A percentile compares a stretch with the other conserved stretches of the same genome.
These are phyloP conservation scores for Blastobotrys chiropterorum DNA, from an alignment of 805 yeast species.

Conservation along the genomic window DNA sequence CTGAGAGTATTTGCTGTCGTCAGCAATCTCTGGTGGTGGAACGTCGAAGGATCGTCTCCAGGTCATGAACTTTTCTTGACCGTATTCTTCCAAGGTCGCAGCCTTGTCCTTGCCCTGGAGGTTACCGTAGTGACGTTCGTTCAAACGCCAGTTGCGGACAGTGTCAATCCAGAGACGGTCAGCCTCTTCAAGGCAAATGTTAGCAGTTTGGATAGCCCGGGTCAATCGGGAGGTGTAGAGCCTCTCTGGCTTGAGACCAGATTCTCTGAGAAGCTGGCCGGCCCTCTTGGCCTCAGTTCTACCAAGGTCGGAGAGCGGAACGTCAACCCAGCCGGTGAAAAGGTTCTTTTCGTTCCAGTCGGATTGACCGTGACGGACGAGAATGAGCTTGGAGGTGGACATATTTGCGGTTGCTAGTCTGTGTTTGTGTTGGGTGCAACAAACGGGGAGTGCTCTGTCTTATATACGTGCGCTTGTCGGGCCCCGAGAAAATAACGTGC, in stretches of 20 bases:
- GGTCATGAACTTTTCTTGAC: slow-evolving; percentile 87
- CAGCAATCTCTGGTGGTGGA: slow-evolving; percentile 88
- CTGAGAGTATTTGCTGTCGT: slow-evolving; percentile 76
- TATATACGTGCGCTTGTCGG: not conserved
- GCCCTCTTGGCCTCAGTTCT: slow-evolving; percentile 88
- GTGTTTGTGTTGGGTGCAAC: not conserved
- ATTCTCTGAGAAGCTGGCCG: slow-evolving; percentile 84
- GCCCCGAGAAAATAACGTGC: slow-evolving; percentile 1
- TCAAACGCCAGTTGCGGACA: slow-evolving; percentile 93
- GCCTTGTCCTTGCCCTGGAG: slow-evolving; percentile 98
- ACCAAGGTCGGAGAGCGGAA: slow-evolving; percentile 75
- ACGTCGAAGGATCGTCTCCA: slow-evolving; percentile 97
- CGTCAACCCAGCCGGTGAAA: slow-evolving; percentile 99
- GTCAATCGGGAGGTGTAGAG: slow-evolving; percentile 85
- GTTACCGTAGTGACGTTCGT: slow-evolving; percentile 99
- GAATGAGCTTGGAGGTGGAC: slow-evolving; percentile 53
- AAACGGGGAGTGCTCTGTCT: no score
- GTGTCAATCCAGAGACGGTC: slow-evolving; percentile 89
- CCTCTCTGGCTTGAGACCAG: slow-evolving; percentile 78
- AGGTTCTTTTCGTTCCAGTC: slow-evolving; percentile 98
- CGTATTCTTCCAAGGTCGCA: slow-evolving; percentile 78
- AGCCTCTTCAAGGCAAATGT: slow-evolving; percentile 83
- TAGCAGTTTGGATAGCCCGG: slow-evolving; percentile 96
- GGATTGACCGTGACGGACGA: slow-evolving; percentile 98
- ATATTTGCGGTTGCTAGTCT: not conserved